Conservation (phyloP, 768 basidiomycete genomes). For the Boletus vermiculosoides region DNA sequence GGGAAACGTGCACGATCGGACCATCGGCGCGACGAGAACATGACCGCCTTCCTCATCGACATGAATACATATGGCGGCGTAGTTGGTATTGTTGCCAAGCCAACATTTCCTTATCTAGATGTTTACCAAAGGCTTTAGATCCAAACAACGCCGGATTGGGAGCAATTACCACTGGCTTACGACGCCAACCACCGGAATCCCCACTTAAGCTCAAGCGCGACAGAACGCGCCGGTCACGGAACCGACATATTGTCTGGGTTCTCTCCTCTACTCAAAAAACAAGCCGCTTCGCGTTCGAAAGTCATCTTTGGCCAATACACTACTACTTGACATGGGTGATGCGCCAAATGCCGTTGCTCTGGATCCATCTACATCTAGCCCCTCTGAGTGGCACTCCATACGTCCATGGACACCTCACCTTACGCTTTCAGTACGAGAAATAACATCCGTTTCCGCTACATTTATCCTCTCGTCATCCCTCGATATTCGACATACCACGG, state of each 20-base stretch:
- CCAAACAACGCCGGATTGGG: slow-evolving; percentile 23
- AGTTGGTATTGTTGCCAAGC: too few species aligned
- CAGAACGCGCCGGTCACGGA: not conserved
- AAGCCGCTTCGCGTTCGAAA: not conserved
- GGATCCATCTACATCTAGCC: slow-evolving; percentile 19
- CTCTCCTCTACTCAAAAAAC: not conserved
- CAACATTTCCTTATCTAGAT: slow-evolving; percentile 10
- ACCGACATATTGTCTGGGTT: not conserved
- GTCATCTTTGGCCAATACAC: not conserved
- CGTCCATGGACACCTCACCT: slow-evolving; percentile 75
- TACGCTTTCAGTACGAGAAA: slow-evolving; percentile 70
- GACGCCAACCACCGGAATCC: not conserved
- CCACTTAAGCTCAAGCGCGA: slow-evolving; percentile 1
- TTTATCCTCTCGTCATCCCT: slow-evolving; percentile 66
- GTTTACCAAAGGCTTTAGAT: slow-evolving; percentile 29
- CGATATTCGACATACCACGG: slow-evolving; percentile 26
- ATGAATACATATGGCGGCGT: too few species aligned
- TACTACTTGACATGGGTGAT: slow-evolving; percentile 20
- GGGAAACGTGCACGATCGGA: too few species aligned
- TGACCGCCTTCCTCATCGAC: too few species aligned
- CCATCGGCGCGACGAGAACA: not conserved
- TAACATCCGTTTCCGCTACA: slow-evolving; percentile 78
- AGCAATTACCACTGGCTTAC: not conserved
- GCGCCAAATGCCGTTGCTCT: not conserved
- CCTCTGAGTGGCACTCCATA: slow-evolving; percentile 62